Base-by-base conservation (phyloP, 768 basidiomycete species). In the Phlebiopsis flavidoalba region DNA sequence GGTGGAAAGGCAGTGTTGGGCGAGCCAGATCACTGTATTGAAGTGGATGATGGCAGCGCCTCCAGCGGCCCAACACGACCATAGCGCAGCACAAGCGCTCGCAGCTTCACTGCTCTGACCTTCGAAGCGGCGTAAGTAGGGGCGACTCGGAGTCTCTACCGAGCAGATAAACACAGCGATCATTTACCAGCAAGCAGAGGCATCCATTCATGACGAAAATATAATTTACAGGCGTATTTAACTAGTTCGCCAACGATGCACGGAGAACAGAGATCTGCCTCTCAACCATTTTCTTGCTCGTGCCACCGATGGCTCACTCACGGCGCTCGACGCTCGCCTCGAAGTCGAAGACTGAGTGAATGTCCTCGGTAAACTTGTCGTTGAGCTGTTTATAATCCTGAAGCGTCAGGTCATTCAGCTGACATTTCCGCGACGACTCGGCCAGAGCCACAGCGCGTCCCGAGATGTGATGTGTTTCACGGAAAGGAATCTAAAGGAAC, bases 401-500 rank as follows among this genome's bases (percentile, higher is more conserved):
- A 53, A 95, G 77, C 1, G 86, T 80, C 62, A 99, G 81, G 54
- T 91, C 85, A 63, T 92, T 87, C 46, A 99, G 80, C 67, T 92
- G 89, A 66, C 89, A 88, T 61, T 83, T 80, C 36, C 85, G 83
- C 47, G 87, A 78, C n/a, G n/a, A 31, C 73, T 99, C 97, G 0
- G 96, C 96, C 43, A 98, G 80, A 1, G 96, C 95, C 50, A 99
- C 96, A 19, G 96, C 95, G 14, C 93, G 88, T 4, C 97, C 97
- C 4, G 97, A 98, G 66, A 99, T 86, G 72, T 99, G 97, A 71
- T 99, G 97, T 0, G 97, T 99, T 75, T 98, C 94, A 48, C 97
- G 88, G 85, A 99, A 98, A 8, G 97, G 97, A 47, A 95, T 91
- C 95, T 97, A 66, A 22, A 35, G 21, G 48, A 14, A 40, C 26